phyloP scores from a whole-genome alignment of 164 flowering plant genomes.

The Magnolia kwangsiensis region DNA sequence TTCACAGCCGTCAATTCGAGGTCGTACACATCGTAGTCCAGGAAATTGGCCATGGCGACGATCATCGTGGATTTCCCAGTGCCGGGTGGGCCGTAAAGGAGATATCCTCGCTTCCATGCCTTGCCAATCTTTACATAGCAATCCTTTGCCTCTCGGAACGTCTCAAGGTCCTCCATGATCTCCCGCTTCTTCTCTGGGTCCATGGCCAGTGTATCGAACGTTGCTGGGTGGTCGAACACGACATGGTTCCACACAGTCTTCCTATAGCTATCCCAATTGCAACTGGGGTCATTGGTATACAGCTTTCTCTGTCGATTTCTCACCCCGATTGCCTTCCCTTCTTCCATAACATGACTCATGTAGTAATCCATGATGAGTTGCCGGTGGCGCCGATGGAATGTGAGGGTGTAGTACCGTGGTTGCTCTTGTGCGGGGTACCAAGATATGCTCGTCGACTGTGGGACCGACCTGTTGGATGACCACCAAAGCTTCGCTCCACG shows the following conservation, averaged over 20 bases:
- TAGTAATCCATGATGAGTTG: constrained; percentile 37
- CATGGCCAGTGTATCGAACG: constrained; percentile 51
- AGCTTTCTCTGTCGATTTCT: constrained; percentile 53
- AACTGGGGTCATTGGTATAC: constrained; percentile 39
- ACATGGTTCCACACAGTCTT: constrained; percentile 47
- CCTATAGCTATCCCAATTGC: constrained; percentile 25
- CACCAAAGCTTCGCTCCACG: constrained; percentile 42
- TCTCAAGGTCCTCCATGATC: constrained; percentile 45
- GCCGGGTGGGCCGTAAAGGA: constrained; percentile 63
- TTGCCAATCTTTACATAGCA: constrained; percentile 49
- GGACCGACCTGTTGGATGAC: constrained; percentile 22
- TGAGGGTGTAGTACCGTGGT: constrained; percentile 38
- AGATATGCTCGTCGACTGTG: constrained; percentile 3
- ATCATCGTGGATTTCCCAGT: constrained; percentile 69
- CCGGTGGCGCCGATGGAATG: constrained; percentile 40
- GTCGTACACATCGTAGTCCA: constrained; percentile 60
- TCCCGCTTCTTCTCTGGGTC: constrained; percentile 46
- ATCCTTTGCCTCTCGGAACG: constrained; percentile 44
- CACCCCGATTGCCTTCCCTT: constrained; percentile 38
- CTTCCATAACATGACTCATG: constrained; percentile 37
- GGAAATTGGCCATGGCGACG: constrained; percentile 61
- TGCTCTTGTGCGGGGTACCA: constrained; percentile 25
- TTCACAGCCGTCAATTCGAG: constrained; percentile 58
- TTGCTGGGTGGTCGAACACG: constrained; percentile 60
- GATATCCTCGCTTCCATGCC: constrained; percentile 72